Base-by-base conservation (phyloP, 805 yeast species). In the Metschnikowia rubicola region DNA sequence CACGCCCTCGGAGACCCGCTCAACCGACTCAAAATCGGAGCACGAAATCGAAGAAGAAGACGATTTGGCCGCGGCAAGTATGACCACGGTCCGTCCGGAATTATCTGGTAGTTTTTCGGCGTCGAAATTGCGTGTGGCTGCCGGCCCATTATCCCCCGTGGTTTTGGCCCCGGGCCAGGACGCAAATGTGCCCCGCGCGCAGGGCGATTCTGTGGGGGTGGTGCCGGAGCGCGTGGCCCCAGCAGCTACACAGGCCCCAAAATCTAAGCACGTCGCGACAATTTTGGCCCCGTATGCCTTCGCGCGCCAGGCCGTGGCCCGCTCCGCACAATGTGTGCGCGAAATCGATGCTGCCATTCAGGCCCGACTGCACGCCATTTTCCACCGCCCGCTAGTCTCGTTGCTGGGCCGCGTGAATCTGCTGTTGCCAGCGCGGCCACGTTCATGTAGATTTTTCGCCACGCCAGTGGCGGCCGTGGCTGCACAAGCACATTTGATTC, bases 1-100 rank as follows among this genome's bases (percentile, higher is more conserved):
- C 30, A 30, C 47, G 11, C 43, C 30, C 36, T 21, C 39, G 8
- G 41, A 11, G 19, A 30, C 39, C 26, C 43, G 33, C 30, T 21
- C 31, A n/a, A 9, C 28, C 8, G 10, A n/a, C 1, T 15, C 17
- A 15, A 15, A 15, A 15, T 15, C 17, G 17, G 21, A 19, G 26
- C 19, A 34, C 36, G 17, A 15, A 9, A 19, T 13, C 26, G 19
- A 39, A 10, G 7, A 21, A 10, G 39, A 44, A 8, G 43, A 44
- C 15, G 44, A 44, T 13, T 30, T 44, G n/a, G 43, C 37, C 19
- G 35, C 39, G 12, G 48, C 48, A 12, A 39, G 43, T 26, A 43
- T 44, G 10, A 35, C 43, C 4, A 44, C 48, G 4, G 48, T 44
- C 13, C 36, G 43, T 9, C 43, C 43, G 4, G 30, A 31, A 10